Base-by-base conservation (phyloP, 2,329 filamentous ascomycete species). In the Aureobasidium sp. region DNA sequence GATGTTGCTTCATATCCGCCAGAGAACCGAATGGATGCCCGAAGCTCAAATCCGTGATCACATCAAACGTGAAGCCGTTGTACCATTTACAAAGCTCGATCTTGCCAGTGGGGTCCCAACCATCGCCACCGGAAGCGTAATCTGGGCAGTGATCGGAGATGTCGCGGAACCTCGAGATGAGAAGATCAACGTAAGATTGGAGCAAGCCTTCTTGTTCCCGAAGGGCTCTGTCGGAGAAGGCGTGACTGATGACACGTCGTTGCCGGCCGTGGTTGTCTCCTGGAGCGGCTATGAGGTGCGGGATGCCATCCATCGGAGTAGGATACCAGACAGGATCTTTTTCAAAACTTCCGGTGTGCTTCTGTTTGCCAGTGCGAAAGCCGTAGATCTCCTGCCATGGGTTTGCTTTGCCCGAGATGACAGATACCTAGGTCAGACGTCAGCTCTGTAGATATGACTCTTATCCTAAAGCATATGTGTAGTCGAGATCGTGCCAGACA, bases 341-440 rank as follows among this genome's bases (percentile, higher is more conserved):
- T 7, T 70, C 64, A 51, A 64, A 72, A 72, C 21, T 71, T 62
- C 17, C 64, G 59, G 1, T 70, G 69, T 61, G 71, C 68, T 67
- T 73, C 66, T 65, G 35, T 60, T 73, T 74, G 23, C 73, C 73
- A 0, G 63, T 70, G 5, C 69, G 68, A 64, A 71, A 71, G 13
- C 74, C 75, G 62, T 77, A 77, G 37, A 78, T 74, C 29, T 77
- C 75, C 51, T 70, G 69, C 71, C 73, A 77, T 1, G 74, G 74
- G 1, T 71, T 73, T 1, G 77, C 74, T 6, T 58, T 49, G n/a
- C 67, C 73, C 3, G 73, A 71, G 55, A 70, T 77, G 66, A 77
- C 76, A 1, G 75, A 76, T 0, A 78, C 42, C 55, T 58, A 13
- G 9, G 7, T 8, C 8, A 27, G 3, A 27, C 1, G 21, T 42